Evolutionary conservation across 306 rosid species (phyloP).

Genomic region (Spatholobus suberectus): DNA sequence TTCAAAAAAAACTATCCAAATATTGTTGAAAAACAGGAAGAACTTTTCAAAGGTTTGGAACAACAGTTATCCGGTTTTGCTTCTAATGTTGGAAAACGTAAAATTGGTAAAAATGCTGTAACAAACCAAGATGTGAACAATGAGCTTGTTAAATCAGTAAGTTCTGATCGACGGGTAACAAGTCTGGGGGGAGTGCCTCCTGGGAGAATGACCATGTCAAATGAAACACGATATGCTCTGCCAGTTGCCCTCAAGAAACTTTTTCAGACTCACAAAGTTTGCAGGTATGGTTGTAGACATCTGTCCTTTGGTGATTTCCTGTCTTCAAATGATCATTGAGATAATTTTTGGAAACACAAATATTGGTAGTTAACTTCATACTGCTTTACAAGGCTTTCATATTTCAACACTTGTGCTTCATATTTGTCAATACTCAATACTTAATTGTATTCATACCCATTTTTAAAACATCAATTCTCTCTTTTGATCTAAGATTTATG

Average conservation of each 20-base stretch:
- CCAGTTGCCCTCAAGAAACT: constrained; percentile 70
- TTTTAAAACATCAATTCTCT: not conserved
- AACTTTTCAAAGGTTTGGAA: constrained; percentile 51
- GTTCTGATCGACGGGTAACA: constrained; percentile 47
- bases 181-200: constrained; percentile 46
- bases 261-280: constrained; percentile 75
- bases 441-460: not conserved
- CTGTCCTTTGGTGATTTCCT: constrained; percentile 17
- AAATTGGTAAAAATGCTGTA: constrained; percentile 43
- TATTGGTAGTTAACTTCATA: constrained; percentile 17
- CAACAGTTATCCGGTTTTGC: not conserved
- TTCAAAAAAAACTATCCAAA: constrained; percentile 62
- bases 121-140: constrained; percentile 44
- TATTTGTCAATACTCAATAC: not conserved
- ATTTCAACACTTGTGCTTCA: not conserved
- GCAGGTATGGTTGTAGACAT: constrained; percentile 64
- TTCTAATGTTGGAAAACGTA: constrained; percentile 39
- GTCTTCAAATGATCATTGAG: not conserved
- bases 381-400: constrained; percentile 6
- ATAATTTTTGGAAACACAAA: constrained; percentile 14
- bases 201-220: constrained; percentile 71
- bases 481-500: not conserved
- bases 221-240: constrained; percentile 77
- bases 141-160: constrained; percentile 46
- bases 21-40: constrained; percentile 63